phyloP scores from a whole-genome alignment of 306 rosid species.

The Trifolium subterraneum region DNA sequence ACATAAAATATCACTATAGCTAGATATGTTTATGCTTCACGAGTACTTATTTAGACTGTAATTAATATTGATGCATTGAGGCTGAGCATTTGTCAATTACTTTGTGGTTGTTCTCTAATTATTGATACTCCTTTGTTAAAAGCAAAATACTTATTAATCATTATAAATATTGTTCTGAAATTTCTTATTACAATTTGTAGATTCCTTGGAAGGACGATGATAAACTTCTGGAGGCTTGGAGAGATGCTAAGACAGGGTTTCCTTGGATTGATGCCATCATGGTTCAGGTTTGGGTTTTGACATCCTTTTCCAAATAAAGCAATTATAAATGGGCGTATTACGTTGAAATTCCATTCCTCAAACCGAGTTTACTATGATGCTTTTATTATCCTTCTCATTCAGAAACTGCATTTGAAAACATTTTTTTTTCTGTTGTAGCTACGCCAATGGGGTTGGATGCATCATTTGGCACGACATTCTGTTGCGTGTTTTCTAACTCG shows the following conservation, averaged over 20 bases:
- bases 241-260: conserved; percentile 88
- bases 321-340: conserved; percentile 10
- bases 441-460: conserved; percentile 97
- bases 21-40: conserved; percentile 26
- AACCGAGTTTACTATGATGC: not conserved
- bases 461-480: conserved; percentile 91
- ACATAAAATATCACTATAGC: not conserved
- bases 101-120: conserved; percentile 6
- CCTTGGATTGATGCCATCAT: conserved; percentile 98
- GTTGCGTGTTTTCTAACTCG: conserved; percentile 95
- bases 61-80: conserved; percentile 10
- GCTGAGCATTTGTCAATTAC: not conserved
- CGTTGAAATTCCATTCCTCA: conserved; percentile 16
- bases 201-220: conserved; percentile 88
- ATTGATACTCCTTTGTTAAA: conserved; percentile 22
- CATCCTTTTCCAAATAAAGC: conserved; percentile 35
- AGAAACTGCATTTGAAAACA: conserved; percentile 26
- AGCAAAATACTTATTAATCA: not conserved
- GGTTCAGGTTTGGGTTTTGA: conserved; percentile 72
- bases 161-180: conserved; percentile 17
- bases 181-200: conserved; percentile 42
- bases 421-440: conserved; percentile 63
- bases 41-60: conserved; percentile 7
- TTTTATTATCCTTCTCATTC: conserved; percentile 29
- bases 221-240: conserved; percentile 82